Percentiles rank a stretch among this genome's conserved stretches.
Conservation (phyloP, 2,329 filamentous ascomycete species). For the Magnaporthiopsis incrustans region DNA sequence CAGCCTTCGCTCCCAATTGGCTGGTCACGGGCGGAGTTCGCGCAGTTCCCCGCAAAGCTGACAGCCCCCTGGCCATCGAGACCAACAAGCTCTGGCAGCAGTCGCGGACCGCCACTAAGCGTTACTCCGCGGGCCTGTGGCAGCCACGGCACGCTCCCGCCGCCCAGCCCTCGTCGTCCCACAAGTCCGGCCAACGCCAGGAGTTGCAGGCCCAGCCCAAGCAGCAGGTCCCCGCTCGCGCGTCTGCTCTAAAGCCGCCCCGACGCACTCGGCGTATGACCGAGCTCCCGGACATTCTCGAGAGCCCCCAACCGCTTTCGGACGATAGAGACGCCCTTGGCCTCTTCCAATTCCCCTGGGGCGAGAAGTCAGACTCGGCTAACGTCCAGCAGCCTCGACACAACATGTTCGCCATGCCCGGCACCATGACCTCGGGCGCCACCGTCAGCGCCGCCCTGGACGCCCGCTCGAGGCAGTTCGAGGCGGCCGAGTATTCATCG, state of each 20-base stretch:
- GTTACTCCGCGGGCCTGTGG: conserved; percentile 23
- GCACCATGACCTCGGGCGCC: conserved; percentile 39
- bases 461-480: conserved; percentile 26
- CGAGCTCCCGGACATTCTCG: conserved; percentile 53
- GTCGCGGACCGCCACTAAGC: conserved; percentile 14
- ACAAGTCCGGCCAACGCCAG: not conserved
- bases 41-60: conserved; percentile 25
- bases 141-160: conserved; percentile 18
- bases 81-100: conserved; percentile 33
- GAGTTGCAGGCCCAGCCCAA: conserved; percentile 5
- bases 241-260: conserved; percentile 43
- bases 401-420: conserved; percentile 37
- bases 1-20: not conserved
- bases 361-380: conserved; percentile 51
- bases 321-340: conserved; percentile 52
- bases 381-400: conserved; percentile 28
- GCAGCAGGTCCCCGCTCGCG: conserved; percentile 24
- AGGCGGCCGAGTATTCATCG: conserved; percentile 33
- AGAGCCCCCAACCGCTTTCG: conserved; percentile 51
- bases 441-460: conserved; percentile 22
- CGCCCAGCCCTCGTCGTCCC: not conserved
- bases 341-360: conserved; percentile 60
- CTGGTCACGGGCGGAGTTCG: conserved; percentile 18
- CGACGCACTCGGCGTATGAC: conserved; percentile 50
- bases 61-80: conserved; percentile 25